Evolutionary conservation across 2,329 filamentous ascomycete species (phyloP), one percentile per base, ranked within the genome.

Genomic region (Pseudogymnoascus destructans): DNA sequence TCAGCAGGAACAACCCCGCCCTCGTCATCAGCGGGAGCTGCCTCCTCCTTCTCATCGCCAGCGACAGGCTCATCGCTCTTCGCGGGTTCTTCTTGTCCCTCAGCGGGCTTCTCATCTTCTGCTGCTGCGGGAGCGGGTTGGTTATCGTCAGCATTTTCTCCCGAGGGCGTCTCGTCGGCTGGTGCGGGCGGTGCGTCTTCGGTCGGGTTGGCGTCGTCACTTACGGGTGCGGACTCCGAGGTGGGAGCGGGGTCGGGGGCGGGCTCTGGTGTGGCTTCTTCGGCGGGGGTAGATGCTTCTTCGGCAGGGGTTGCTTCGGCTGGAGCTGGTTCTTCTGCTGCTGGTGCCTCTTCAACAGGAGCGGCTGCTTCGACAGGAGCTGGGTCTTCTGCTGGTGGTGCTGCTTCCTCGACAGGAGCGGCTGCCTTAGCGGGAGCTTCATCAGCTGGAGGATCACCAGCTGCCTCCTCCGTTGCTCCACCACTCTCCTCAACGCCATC

Each of bases 21-120:
- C 5, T 58, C 13, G 21, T 54, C 9, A 17, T 59, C 19, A 52
- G 57, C 40, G 23, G 10, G 30, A 38, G 54, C 32, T 64, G 59
- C 57, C 21, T 62, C 15, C 8, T 65, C 6, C 58, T 60, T 35
- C 40, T 5, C 11, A 15, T 64, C 23, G 38, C 35, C 35, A 11
- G 36, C 36, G 17, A 11, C 36, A 13, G 36, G 36, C 17, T 40
- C 36, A 21, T 42, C 38, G 38, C 38, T 42, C 36, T 40, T 40
- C 2, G 56, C 46, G 8, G 11, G 4, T 4, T 30, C 57, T 35
- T 58, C 57, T 58, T 49, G 36, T 54, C 17, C 57, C 25, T 36
- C 55, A 25, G 57, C 25, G 15, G 57, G 27, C 19, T 58, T 46
- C 23, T 59, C 57, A 17, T 33, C 25, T 38, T 23, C 30, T 19